Conservation (phyloP, 2,329 filamentous ascomycete genomes). For the Colletotrichum melonis region DNA sequence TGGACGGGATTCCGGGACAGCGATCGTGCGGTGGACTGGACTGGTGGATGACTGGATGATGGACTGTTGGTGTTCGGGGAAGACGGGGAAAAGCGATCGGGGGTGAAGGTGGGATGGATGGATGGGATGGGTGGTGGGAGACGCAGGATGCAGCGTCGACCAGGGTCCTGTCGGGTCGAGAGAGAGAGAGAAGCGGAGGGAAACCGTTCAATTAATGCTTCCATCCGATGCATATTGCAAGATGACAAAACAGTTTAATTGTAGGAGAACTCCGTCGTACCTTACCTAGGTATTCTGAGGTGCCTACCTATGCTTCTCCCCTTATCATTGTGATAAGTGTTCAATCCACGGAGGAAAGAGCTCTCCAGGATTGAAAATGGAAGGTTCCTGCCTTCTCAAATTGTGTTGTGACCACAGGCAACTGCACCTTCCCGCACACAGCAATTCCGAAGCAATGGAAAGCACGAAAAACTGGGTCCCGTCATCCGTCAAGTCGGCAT, state of each 20-base stretch:
- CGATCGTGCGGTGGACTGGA: background rate
- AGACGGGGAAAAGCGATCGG: background rate
- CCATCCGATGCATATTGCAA: too few relatives aligned
- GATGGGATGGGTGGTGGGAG: background rate
- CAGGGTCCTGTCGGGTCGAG: background rate
- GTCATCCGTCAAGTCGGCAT: background rate
- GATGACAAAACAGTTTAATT: too few relatives aligned
- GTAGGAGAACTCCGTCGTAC: too few relatives aligned
- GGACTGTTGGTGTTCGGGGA: background rate
- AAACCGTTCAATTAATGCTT: background rate
- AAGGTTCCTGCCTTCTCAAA: background rate
- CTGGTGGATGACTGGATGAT: background rate
- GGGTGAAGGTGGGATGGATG: background rate
- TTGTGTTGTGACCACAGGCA: background rate
- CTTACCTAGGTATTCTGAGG: too few relatives aligned
- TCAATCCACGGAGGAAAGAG: background rate
- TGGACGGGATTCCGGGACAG: background rate
- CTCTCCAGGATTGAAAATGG: background rate
- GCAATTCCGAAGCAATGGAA: background rate
- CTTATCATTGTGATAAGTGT: too few relatives aligned
- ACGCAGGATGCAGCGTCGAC: background rate
- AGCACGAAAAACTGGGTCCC: background rate
- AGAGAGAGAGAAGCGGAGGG: background rate
- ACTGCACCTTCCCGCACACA: background rate
- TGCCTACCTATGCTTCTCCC: background rate